Conservation (phyloP, 108 stramenopile genomes). For the Skeletonema potamos region DNA sequence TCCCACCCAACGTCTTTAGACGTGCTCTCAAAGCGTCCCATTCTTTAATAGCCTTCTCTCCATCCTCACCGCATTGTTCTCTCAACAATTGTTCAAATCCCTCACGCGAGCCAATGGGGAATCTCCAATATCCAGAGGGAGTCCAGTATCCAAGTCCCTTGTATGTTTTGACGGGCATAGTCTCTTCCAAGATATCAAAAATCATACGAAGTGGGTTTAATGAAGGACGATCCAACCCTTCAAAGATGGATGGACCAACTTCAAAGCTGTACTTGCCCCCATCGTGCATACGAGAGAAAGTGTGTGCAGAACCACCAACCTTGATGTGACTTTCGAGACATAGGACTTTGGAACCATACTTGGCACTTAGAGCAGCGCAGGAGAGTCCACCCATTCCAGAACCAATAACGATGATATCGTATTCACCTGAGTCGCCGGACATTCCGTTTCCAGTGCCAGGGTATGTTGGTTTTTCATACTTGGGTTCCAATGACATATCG, state of each 20-base stretch:
- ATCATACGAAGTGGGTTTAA: conserved; percentile 90
- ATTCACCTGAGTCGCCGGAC: conserved; percentile 77
- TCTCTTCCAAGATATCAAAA: conserved; percentile 83
- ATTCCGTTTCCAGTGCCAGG: conserved; percentile 89
- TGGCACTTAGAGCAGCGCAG: conserved; percentile 80
- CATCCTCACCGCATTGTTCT: conserved; percentile 82
- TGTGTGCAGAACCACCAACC: conserved; percentile 85
- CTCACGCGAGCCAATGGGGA: conserved; percentile 75
- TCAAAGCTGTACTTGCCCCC: conserved; percentile 89
- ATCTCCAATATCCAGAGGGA: conserved; percentile 87
- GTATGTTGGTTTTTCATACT: conserved; percentile 90
- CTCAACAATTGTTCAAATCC: conserved; percentile 75
- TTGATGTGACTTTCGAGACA: conserved; percentile 89
- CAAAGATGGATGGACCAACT: conserved; percentile 89
- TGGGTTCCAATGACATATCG: conserved; percentile 85
- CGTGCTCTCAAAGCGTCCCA: conserved; percentile 81
- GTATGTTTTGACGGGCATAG: conserved; percentile 91
- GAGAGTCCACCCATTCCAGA: conserved; percentile 89
- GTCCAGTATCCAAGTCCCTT: conserved; percentile 90
- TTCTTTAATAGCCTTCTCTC: conserved; percentile 81
- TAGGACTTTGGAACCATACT: conserved; percentile 79
- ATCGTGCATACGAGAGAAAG: conserved; percentile 84
- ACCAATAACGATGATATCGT: conserved; percentile 89
- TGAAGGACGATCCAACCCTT: conserved; percentile 83
- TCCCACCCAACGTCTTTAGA: conserved; percentile 83